Conservation (phyloP, 805 yeast genomes). For the Millerago galiae region DNA sequence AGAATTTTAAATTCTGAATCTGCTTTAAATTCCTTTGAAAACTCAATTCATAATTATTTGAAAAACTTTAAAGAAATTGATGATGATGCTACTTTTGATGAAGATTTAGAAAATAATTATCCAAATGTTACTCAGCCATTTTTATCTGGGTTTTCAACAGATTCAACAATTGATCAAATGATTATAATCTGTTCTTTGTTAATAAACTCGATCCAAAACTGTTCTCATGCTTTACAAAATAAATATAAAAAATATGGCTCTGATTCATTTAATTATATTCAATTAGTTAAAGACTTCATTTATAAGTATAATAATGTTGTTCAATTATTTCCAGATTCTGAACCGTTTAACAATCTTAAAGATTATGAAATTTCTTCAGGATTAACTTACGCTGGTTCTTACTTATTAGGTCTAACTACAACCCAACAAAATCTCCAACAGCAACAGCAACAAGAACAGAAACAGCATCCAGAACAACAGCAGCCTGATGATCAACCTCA, state of each 20-base stretch:
- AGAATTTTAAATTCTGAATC: conserved; percentile 34
- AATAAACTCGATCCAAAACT: conserved; percentile 12
- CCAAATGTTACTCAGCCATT: conserved; percentile 22
- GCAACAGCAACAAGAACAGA: not conserved
- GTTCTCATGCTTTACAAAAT: conserved; percentile 20
- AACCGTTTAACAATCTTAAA: conserved; percentile 3
- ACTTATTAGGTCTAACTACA: conserved; percentile 6
- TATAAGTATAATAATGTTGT: conserved; percentile 1
- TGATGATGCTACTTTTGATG: conserved; percentile 22
- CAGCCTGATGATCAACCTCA: conserved; percentile 1
- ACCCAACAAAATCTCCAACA: not conserved
- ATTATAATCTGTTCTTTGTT: conserved; percentile 14
- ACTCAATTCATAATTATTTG: conserved; percentile 9
- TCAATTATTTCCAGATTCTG: conserved; percentile 6
- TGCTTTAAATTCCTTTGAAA: conserved; percentile 18
- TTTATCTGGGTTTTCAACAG: conserved; percentile 19
- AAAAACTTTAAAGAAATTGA: conserved; percentile 12
- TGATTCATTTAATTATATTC: conserved; percentile 4
- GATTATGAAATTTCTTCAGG: conserved; percentile 4
- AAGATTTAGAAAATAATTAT: conserved; percentile 18
- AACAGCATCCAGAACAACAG: not conserved
- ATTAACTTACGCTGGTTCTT: conserved; percentile 7
- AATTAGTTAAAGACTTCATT: conserved; percentile 4
- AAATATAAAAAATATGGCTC: conserved; percentile 14
- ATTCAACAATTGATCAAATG: conserved; percentile 10